These are phyloP conservation scores for Teratosphaeria zuluensis DNA, from an alignment of 2,329 filamentous ascomycete genomes.

Conservation along the genomic window DNA sequence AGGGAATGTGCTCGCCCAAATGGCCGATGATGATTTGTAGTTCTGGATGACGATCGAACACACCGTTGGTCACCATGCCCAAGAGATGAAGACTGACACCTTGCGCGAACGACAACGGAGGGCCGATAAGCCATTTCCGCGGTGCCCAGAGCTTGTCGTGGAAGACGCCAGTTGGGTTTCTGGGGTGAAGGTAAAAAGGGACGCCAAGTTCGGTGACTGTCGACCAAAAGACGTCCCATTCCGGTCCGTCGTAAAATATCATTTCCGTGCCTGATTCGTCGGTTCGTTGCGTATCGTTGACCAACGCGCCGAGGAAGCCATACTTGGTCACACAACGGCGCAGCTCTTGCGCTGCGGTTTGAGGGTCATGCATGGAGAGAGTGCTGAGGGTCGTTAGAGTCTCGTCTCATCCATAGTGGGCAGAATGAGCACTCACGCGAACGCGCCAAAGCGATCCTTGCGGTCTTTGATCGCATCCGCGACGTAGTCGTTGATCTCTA, in stretches of 20 bases:
- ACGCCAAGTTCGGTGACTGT: slow-evolving; percentile 33
- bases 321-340: slow-evolving; percentile 11
- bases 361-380: slow-evolving; percentile 18
- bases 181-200: slow-evolving; percentile 41
- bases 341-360: slow-evolving; percentile 15
- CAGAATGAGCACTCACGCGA: slow-evolving; percentile 23
- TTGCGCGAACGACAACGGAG: slow-evolving; percentile 16
- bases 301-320: slow-evolving; percentile 19
- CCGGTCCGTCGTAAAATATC: slow-evolving; percentile 14
- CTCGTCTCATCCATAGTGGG: background rate
- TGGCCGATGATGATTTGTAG: slow-evolving; percentile 46
- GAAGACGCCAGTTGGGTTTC: slow-evolving; percentile 25
- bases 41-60: slow-evolving; percentile 44
- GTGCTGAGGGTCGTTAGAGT: background rate
- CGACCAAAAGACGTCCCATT: slow-evolving; percentile 14
- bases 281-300: slow-evolving; percentile 13
- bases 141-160: slow-evolving; percentile 4
- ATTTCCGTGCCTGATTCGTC: slow-evolving; percentile 10
- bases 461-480: slow-evolving; percentile 33
- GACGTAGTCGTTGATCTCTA: slow-evolving; percentile 40
- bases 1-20: slow-evolving; percentile 47
- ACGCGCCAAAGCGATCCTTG: slow-evolving; percentile 36
- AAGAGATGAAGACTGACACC: slow-evolving; percentile 37
- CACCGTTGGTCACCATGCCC: slow-evolving; percentile 39
- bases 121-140: background rate